Conservation (phyloP, 2,329 filamentous ascomycete species). For the Aphanoascus verrucosus region DNA sequence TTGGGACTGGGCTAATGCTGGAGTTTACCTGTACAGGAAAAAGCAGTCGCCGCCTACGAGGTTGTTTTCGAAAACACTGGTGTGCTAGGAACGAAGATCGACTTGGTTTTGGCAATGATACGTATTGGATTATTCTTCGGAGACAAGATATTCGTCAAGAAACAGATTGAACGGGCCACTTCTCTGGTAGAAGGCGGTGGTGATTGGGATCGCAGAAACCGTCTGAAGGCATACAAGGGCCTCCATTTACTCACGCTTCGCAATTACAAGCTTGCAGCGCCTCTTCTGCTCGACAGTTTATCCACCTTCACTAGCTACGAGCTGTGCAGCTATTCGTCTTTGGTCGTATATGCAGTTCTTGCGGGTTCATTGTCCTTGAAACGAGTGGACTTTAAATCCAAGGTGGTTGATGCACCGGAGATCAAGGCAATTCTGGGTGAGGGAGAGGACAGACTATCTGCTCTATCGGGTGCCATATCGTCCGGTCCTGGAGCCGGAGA, state of each 20-base stretch:
- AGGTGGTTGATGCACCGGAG: constrained; percentile 95
- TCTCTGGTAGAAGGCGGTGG: constrained; percentile 86
- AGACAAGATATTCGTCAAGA: constrained; percentile 84
- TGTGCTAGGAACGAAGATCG: constrained; percentile 92
- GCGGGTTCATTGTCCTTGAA: constrained; percentile 90
- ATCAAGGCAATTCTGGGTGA: constrained; percentile 94
- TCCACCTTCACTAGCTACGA: constrained; percentile 99
- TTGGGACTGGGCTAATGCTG: constrained; percentile 14
- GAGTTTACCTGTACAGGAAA: constrained; percentile 52
- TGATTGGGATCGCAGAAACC: constrained; percentile 97
- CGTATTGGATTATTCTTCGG: constrained; percentile 93
- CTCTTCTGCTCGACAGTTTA: constrained; percentile 87
- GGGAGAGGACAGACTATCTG: constrained; percentile 75
- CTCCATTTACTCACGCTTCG: constrained; percentile 86
- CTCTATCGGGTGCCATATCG: constrained; percentile 67
- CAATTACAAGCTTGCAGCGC: constrained; percentile 79
- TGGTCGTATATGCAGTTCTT: constrained; percentile 92
- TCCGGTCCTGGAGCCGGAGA: constrained; percentile 68
- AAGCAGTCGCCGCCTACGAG: constrained; percentile 86
- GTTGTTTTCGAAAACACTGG: constrained; percentile 94
- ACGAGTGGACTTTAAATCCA: constrained; percentile 96
- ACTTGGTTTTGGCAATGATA: constrained; percentile 91
- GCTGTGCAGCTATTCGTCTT: constrained; percentile 87
- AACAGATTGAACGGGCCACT: constrained; percentile 81
- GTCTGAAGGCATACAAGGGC: constrained; percentile 96